A percentile compares a stretch with the other conserved stretches of the same genome.
These are phyloP conservation scores for Chlorencoelia australis DNA, from an alignment of 2,329 filamentous ascomycete species.

Conservation along the genomic window DNA sequence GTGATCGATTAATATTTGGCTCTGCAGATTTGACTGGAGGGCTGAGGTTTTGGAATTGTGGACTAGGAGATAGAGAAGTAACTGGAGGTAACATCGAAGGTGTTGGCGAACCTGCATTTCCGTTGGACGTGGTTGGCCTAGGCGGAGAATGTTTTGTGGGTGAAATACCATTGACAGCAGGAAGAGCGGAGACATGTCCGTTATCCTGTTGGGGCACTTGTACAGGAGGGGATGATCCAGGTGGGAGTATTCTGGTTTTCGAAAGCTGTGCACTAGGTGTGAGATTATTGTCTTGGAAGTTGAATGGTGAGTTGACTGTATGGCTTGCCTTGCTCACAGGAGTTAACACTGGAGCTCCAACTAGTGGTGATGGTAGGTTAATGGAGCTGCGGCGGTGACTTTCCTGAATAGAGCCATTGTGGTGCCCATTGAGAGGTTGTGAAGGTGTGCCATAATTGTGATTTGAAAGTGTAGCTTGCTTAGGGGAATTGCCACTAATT, in stretches of 20 bases:
- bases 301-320: constrained; percentile 10
- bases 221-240: constrained; percentile 7
- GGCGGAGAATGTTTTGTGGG: constrained; percentile 36
- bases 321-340: constrained; percentile 15
- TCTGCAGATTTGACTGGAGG: constrained; percentile 45
- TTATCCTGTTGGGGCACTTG: constrained; percentile 9
- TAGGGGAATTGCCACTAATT: constrained; percentile 6
- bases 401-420: constrained; percentile 12
- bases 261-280: constrained; percentile 6
- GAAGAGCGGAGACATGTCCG: constrained; percentile 19
- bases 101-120: constrained; percentile 19
- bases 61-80: constrained; percentile 47
- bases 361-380: constrained; percentile 23
- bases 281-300: constrained; percentile 5
- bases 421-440: constrained; percentile 9
- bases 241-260: no score
- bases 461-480: constrained; percentile 12
- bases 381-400: constrained; percentile 19
- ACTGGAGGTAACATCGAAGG: constrained; percentile 46
- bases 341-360: constrained; percentile 21
- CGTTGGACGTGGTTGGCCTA: constrained; percentile 20
- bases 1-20: constrained; percentile 11
- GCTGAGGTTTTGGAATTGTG: constrained; percentile 45
- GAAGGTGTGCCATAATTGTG: constrained; percentile 7
- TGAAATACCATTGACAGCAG: constrained; percentile 31